Evolutionary conservation across 169 alveolate species (phyloP).

Genomic region (Cryptosporidium bovis): DNA sequence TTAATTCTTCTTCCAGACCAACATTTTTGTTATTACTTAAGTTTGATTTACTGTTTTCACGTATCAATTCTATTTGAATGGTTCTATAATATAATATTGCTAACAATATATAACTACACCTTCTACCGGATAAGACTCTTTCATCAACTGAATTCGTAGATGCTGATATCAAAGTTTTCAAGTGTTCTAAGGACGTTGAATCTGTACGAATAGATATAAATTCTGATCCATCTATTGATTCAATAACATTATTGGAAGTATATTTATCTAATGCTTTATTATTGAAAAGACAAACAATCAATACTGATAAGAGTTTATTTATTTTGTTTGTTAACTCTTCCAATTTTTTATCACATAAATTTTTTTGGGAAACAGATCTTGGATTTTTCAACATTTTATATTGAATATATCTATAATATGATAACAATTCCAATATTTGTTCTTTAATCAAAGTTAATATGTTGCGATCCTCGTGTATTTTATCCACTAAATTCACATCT

Average conservation of each 20-base stretch:
- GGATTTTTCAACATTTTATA: background rate
- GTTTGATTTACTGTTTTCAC: background rate
- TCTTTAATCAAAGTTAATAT: background rate
- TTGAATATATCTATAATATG: background rate
- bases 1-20: too few relatives aligned
- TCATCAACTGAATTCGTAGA: background rate
- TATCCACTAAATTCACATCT: background rate
- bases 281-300: background rate
- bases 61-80: background rate
- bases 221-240: background rate
- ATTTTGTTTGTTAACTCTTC: background rate
- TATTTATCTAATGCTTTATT: background rate
- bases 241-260: background rate
- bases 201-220: too few relatives aligned
- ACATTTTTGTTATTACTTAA: background rate
- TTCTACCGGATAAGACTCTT: background rate
- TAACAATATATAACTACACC: conserved; percentile 1
- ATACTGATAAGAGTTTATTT: background rate
- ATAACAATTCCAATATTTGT: background rate
- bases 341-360: background rate
- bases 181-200: too few relatives aligned
- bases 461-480: background rate
- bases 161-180: background rate
- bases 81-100: conserved; percentile 5
- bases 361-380: background rate